phyloP scores from a whole-genome alignment of 768 basidiomycete species.

The Lactarius deliciosus region DNA sequence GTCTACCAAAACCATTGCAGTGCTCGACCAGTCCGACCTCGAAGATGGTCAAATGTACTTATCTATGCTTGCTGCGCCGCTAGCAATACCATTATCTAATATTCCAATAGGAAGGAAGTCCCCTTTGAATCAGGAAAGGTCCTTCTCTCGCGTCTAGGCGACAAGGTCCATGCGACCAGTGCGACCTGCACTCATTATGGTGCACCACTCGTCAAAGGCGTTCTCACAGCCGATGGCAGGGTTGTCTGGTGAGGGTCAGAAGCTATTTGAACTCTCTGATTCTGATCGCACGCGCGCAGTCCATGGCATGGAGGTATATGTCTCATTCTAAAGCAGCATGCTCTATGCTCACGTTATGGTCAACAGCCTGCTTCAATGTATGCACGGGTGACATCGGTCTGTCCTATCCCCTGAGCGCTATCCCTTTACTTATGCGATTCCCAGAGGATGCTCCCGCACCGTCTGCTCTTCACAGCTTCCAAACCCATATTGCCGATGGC shows the following conservation, averaged over 20 bases:
- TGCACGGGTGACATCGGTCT: constrained; percentile 79
- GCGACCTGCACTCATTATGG: constrained; percentile 93
- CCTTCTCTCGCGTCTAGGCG: constrained; percentile 70
- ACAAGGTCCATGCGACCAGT: constrained; percentile 73
- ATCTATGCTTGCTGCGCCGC: not conserved
- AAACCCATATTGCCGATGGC: constrained; percentile 60
- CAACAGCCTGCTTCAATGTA: constrained; percentile 80
- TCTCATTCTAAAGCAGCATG: not conserved
- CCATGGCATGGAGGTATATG: constrained; percentile 84
- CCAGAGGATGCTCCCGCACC: constrained; percentile 89
- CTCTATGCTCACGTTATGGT: not conserved
- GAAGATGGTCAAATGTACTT: constrained; percentile 57
- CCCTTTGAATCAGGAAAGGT: constrained; percentile 77
- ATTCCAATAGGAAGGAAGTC: constrained; percentile 69
- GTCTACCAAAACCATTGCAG: constrained; percentile 47
- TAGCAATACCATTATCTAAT: not conserved
- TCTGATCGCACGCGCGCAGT: constrained; percentile 37
- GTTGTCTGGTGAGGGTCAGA: constrained; percentile 63
- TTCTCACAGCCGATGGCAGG: constrained; percentile 72
- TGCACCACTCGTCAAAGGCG: constrained; percentile 81
- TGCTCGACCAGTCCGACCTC: constrained; percentile 48
- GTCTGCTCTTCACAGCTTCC: constrained; percentile 75
- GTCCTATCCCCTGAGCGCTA: constrained; percentile 23
- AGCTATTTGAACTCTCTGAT: constrained; percentile 11
- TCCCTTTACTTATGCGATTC: constrained; percentile 27